Base-by-base conservation (phyloP, 352 stramenopile genomes). In the Pythium aquatile region DNA sequence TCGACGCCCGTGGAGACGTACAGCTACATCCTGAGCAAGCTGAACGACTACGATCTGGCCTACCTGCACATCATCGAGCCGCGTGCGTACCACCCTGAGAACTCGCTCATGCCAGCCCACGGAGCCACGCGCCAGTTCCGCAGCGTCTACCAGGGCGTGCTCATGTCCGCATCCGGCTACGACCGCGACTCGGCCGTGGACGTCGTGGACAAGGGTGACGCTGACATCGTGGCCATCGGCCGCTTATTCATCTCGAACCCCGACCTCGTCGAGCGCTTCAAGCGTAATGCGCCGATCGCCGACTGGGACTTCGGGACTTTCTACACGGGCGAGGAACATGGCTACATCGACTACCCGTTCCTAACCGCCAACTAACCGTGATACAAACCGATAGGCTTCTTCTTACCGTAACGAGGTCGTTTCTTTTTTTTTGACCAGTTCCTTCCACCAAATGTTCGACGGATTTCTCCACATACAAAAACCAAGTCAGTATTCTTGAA, bases 51-150 rank as follows among this genome's bases (percentile, higher is more conserved):
- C 63, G 66, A 85, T 52, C 32, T 91, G 37, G 83, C 73, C 24
- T 90, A 91, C 63, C 58, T 75, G 32, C 76, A 89, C 49, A 56
- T 90, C 28, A 76, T 90, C 11, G 81, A 92, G 66, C 81, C 83
- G 37, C 72, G 70, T 37, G 70, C 64, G 2, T 87, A 76, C 63
- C 78, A 83, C 49, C 66, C 72, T 13, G 49, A 73, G 53, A 77
- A 73, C 62, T 61, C 60, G 9, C 35, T 78, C 20, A 68, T 69
- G 2, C 75, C 82, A 16, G 62, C 76, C 16, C 71, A 84, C 37
- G 81, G 79, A 8, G 74, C 70, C n/a, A 69, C 70, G 16, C 42
- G 42, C 9, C 32, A 33, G 5, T 63, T 71, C 33, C 26, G 59
- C n/a, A 61, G 58, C 4, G 77, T 76, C 66, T 42, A 69, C 16